Conservation (phyloP, 176 grass and related monocot genomes). For the Bothriochloa decipiens region DNA sequence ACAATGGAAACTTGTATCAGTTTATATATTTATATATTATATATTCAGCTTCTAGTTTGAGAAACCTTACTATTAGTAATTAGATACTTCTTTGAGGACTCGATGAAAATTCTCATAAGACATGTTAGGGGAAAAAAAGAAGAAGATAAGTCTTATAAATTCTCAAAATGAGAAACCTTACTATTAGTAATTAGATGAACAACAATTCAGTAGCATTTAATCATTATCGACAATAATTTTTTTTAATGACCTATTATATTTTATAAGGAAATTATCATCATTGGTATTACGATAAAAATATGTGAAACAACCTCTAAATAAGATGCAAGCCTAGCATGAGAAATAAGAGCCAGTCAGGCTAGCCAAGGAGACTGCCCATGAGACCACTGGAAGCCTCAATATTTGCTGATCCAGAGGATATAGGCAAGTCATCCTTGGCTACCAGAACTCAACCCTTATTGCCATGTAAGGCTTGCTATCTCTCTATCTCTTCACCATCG, state of each 20-base stretch:
- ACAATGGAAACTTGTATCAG: not conserved
- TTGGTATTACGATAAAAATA: not conserved
- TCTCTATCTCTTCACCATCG: not conserved
- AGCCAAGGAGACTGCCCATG: constrained; percentile 55
- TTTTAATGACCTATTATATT: not conserved
- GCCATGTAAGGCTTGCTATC: constrained; percentile 41
- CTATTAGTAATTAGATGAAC: too few species aligned
- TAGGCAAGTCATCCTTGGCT: constrained; percentile 55
- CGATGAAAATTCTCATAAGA: not conserved
- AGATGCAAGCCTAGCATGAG: constrained; percentile 34
- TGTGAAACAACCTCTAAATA: not conserved
- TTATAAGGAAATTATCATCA: not conserved
- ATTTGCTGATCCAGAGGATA: constrained; percentile 26
- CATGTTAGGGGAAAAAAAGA: not conserved
- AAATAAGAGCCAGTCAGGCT: constrained; percentile 29
- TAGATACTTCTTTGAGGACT: not conserved
- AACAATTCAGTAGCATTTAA: not conserved
- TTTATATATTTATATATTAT: too few species aligned
- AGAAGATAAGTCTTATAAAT: not conserved
- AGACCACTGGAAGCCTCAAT: not conserved
- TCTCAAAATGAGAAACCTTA: too few species aligned
- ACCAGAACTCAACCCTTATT: constrained; percentile 38
- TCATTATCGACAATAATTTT: not conserved
- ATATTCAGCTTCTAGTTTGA: not conserved
- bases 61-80: not conserved